These are phyloP conservation scores for Chrysosporium keratinophilum DNA, from an alignment of 2,329 filamentous ascomycete genomes.

Conservation along the genomic window DNA sequence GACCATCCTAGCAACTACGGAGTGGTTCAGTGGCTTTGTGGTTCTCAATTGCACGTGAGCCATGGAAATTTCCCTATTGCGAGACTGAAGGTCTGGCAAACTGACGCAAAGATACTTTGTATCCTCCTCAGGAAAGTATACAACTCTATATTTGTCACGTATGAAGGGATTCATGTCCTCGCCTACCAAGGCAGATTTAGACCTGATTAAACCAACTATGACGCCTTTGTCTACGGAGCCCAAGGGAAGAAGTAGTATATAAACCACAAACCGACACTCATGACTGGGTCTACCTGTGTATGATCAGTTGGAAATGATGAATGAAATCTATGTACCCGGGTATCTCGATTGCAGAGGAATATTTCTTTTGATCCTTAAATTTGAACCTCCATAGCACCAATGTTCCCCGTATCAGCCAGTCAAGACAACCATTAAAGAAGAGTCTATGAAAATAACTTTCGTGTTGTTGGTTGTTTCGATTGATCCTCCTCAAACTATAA, in stretches of 20 bases:
- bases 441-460: constrained; percentile 2
- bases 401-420: background rate
- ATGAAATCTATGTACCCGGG: background rate
- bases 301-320: background rate
- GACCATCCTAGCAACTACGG: too few relatives aligned
- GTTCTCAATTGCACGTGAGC: too few relatives aligned
- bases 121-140: too few relatives aligned
- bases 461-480: background rate
- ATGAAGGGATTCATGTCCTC: too few relatives aligned
- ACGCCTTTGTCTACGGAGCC: background rate
- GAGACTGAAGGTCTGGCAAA: too few relatives aligned
- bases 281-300: background rate
- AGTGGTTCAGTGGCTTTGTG: too few relatives aligned
- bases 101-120: too few relatives aligned
- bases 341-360: background rate
- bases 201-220: too few relatives aligned
- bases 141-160: too few relatives aligned
- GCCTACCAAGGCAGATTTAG: too few relatives aligned
- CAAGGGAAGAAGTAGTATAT: background rate
- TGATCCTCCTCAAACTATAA: constrained; percentile 11
- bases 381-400: background rate
- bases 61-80: too few relatives aligned
- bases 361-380: background rate
- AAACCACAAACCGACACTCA: background rate
- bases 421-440: background rate